These are phyloP conservation scores for Paraphaeosphaeria sporulosa DNA, from an alignment of 2,329 filamentous ascomycete genomes.

Conservation along the genomic window DNA sequence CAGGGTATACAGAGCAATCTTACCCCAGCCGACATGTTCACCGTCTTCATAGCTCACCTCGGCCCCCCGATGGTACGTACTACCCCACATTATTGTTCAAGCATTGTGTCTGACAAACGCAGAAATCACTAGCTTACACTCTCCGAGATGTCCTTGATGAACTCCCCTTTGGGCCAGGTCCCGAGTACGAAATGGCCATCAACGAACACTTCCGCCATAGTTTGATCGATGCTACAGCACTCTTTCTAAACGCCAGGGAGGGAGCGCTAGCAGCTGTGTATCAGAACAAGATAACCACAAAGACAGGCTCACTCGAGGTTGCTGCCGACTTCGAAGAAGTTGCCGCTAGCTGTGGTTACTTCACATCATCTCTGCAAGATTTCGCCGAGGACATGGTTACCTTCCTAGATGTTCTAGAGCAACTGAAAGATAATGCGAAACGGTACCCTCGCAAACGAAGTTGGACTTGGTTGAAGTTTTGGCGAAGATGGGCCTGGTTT, in stretches of 20 bases:
- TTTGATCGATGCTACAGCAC: constrained; percentile 76
- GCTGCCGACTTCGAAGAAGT: constrained; percentile 97
- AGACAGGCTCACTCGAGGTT: constrained; percentile 73
- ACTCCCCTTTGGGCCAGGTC: constrained; percentile 76
- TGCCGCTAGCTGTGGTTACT: constrained; percentile 96
- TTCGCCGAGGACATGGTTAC: constrained; percentile 89
- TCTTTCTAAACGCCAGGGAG: constrained; percentile 79
- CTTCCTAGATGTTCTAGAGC: constrained; percentile 84
- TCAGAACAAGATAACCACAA: constrained; percentile 75
- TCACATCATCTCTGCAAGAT: constrained; percentile 88
- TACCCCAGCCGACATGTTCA: constrained; percentile 84
- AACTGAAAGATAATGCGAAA: constrained; percentile 76
- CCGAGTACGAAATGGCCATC: constrained; percentile 73
- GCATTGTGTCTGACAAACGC: constrained; percentile 28
- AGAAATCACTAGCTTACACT: constrained; percentile 91
- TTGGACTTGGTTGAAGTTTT: constrained; percentile 89
- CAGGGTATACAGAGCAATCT: constrained; percentile 39
- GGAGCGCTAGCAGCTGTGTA: constrained; percentile 83
- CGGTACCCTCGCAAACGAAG: constrained; percentile 67
- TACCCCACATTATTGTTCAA: neutral
- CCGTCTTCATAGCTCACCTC: constrained; percentile 84
- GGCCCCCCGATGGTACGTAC: constrained; percentile 80
- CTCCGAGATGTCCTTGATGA: constrained; percentile 88
- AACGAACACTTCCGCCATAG: constrained; percentile 84
- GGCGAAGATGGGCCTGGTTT: constrained; percentile 56